These are phyloP conservation scores for Tolypocladium guangdongense DNA, from an alignment of 2,329 filamentous ascomycete species.

Conservation along the genomic window DNA sequence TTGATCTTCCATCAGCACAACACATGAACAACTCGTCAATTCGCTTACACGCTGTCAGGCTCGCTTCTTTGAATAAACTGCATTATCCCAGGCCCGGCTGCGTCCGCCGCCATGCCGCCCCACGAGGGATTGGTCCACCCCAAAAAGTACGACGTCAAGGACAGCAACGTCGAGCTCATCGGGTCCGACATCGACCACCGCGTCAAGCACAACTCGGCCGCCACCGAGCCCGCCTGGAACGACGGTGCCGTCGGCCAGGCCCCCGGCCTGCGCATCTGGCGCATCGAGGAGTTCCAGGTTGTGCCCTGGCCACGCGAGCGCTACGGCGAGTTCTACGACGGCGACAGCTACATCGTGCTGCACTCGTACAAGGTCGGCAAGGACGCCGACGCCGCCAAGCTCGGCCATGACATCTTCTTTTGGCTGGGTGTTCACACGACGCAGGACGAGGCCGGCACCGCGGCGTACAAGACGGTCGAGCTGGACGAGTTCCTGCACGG, in stretches of 20 bases:
- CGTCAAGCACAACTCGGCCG: conserved; percentile 56
- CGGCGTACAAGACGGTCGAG: conserved; percentile 62
- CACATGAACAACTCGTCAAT: neutral
- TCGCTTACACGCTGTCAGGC: no score
- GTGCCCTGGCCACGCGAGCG: conserved; percentile 46
- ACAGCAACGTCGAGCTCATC: conserved; percentile 58
- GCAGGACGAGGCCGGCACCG: conserved; percentile 58
- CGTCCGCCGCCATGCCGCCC: conserved; percentile 40
- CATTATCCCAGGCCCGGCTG: no score
- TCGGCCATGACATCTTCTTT: conserved; percentile 58
- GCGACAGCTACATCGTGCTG: conserved; percentile 58
- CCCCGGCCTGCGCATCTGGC: conserved; percentile 51
- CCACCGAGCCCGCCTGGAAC: conserved; percentile 57
- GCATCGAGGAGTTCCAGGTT: conserved; percentile 57
- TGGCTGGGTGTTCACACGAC: conserved; percentile 56
- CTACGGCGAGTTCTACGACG: conserved; percentile 52
- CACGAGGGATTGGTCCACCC: conserved; percentile 50
- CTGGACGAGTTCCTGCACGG: conserved; percentile 56
- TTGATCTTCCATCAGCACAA: neutral
- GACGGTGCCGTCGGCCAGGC: conserved; percentile 39
- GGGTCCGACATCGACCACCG: conserved; percentile 53
- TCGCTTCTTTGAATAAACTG: no score
- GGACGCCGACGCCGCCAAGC: conserved; percentile 26
- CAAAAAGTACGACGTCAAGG: conserved; percentile 55
- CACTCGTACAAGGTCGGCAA: conserved; percentile 43